Percentiles rank a stretch among this genome's conserved stretches.
These are phyloP conservation scores for Nyssa sinensis DNA, from an alignment of 148 eudicot species.

Conservation along the genomic window DNA sequence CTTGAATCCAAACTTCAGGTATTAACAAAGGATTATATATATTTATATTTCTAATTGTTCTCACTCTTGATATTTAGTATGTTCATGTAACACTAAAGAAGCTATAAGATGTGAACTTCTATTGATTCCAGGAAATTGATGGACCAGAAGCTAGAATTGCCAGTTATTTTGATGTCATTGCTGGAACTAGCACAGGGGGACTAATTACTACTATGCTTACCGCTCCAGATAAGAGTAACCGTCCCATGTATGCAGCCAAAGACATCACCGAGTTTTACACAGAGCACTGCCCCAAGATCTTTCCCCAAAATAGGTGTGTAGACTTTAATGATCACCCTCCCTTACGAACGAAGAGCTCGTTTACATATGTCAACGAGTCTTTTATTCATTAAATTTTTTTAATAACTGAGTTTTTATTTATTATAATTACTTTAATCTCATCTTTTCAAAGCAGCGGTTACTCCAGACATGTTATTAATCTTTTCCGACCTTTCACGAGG, in stretches of 20 bases:
- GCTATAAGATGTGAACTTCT: neutral
- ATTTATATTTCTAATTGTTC: too few species aligned
- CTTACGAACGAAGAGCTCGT: too few species aligned
- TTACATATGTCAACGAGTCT: neutral
- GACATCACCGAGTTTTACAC: constrained; percentile 27
- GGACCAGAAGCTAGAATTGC: constrained; percentile 40
- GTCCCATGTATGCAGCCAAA: constrained; percentile 33
- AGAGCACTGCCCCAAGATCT: constrained; percentile 25
- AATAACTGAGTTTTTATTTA: too few species aligned
- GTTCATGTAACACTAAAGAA: neutral
- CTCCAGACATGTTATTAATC: neutral
- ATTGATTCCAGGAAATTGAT: constrained; percentile 28
- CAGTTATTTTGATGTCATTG: constrained; percentile 41
- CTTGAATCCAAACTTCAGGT: constrained; percentile 58
- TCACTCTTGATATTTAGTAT: neutral
- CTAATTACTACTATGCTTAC: constrained; percentile 33
- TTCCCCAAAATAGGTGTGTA: constrained; percentile 27
- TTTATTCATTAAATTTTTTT: neutral
- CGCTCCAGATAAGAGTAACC: constrained; percentile 31
- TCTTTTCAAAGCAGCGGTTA: constrained; percentile 13
- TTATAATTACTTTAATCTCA: too few species aligned
- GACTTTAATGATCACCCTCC: neutral
- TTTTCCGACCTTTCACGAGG: constrained; percentile 22
- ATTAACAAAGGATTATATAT: neutral
- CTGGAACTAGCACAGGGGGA: too few species aligned